Conservation (phyloP, 148 eudicot genomes). For the Amaranthus cruentus region DNA sequence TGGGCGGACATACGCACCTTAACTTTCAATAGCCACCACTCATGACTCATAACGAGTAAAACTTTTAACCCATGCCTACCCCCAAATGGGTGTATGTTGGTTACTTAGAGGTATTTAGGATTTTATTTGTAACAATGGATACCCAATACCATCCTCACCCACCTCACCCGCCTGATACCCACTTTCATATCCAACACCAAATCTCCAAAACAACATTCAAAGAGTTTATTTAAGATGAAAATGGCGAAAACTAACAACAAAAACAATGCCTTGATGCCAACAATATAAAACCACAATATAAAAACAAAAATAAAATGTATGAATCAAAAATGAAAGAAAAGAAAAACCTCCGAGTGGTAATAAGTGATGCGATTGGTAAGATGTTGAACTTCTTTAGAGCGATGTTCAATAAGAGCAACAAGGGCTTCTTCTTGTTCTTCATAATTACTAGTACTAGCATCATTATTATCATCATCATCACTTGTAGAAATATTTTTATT, state of each 20-base stretch:
- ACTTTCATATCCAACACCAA: neutral
- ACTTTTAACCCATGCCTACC: too few species aligned
- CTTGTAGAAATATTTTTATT: neutral
- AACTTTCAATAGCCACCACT: too few species aligned
- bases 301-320: neutral
- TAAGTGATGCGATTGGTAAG: slow-evolving; percentile 56
- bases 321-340: neutral
- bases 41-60: too few species aligned
- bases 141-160: neutral
- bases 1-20: too few species aligned
- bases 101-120: too few species aligned
- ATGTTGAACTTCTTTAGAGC: slow-evolving; percentile 70
- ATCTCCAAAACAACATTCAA: too few species aligned
- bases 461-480: neutral
- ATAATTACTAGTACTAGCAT: slow-evolving; percentile 12
- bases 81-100: too few species aligned
- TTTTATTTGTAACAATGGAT: too few species aligned
- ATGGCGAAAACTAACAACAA: neutral
- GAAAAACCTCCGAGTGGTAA: slow-evolving; percentile 59
- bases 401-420: slow-evolving; percentile 71
- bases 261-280: neutral
- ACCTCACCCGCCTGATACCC: neutral
- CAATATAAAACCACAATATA: neutral
- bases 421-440: slow-evolving; percentile 69
- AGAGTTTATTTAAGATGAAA: neutral